These are phyloP conservation scores for Saitoella complicata DNA, from an alignment of 805 yeast species.

Conservation along the genomic window DNA sequence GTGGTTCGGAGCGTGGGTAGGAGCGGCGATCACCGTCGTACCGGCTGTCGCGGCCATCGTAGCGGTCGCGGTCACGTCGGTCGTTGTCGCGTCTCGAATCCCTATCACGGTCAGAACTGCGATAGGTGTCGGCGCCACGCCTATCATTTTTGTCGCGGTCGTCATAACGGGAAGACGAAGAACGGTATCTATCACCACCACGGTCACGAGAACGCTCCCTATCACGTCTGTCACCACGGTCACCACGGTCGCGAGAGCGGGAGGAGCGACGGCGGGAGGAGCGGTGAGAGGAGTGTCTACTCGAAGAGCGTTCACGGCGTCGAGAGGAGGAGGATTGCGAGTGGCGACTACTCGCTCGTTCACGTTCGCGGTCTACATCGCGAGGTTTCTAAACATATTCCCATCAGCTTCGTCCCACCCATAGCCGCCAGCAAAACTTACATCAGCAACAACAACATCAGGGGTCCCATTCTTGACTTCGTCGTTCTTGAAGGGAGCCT, in stretches of 20 bases:
- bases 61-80: background rate
- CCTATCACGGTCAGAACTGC: background rate
- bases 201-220: background rate
- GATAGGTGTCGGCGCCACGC: background rate
- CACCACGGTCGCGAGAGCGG: slow-evolving; percentile 2
- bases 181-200: slow-evolving; percentile 1
- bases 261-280: slow-evolving; percentile 1
- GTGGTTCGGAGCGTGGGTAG: background rate
- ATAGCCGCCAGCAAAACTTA: background rate
- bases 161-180: background rate
- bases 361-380: background rate
- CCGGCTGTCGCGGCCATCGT: background rate
- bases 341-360: background rate
- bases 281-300: slow-evolving; percentile 1
- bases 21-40: background rate
- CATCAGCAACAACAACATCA: slow-evolving; percentile 2
- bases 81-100: background rate
- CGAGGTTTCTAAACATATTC: background rate
- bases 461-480: slow-evolving; percentile 6
- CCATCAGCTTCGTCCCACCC: background rate
- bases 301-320: background rate
- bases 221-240: slow-evolving; percentile 2
- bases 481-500: slow-evolving; percentile 1
- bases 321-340: background rate
- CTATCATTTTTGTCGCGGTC: background rate